Evolutionary conservation across 2,329 filamentous ascomycete species (phyloP), one percentile per base, ranked within the genome.

Genomic region (Microsporum audouinii): DNA sequence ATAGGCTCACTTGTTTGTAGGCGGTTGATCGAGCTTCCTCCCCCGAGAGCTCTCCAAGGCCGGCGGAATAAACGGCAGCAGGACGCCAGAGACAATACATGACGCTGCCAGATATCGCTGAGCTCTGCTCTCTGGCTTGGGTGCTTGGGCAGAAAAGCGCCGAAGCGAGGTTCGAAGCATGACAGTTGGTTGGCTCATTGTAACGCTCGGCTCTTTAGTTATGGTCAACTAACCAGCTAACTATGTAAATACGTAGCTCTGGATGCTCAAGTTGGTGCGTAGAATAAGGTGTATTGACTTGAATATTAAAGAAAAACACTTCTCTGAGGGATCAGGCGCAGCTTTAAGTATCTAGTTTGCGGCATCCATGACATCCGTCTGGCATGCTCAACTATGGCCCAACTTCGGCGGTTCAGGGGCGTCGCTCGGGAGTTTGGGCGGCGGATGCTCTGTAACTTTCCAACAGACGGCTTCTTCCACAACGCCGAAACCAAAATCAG

Each of bases 51-150:
- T 77, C 63, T 78, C 76, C 8, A 78, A 68, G 3, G 77, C 77
- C 5, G 77, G 76, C 33, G 77, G 77, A 2, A 78, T 72, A 63
- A 78, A 78, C 3, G 77, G 76, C 3, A 78, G 67, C 17, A 77
- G 70, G 23, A 78, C 75, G 1, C 73, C 75, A 1, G 75, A 74
- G 45, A 73, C 67, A 12, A 78, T 69, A 63, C 75, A 76, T 12
- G 74, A 74, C 58, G 69, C 71, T 53, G 75, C 71, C 34, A 77
- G 65, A 49, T 75, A 72, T 39, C 75, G 74, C 47, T 74, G 71
- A 55, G 70, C 68, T 47, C 72, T 74, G 57, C 71, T 74, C 51
- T 74, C 71, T 17, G 73, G 72, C 29, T 63, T 65, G 23, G 64
- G 61, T 6, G 60, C 58, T 12, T 72, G 75, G 23, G 74, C 73